Base-by-base conservation (phyloP, 2,329 filamentous ascomycete genomes). In the Tolypocladium amazonense region DNA sequence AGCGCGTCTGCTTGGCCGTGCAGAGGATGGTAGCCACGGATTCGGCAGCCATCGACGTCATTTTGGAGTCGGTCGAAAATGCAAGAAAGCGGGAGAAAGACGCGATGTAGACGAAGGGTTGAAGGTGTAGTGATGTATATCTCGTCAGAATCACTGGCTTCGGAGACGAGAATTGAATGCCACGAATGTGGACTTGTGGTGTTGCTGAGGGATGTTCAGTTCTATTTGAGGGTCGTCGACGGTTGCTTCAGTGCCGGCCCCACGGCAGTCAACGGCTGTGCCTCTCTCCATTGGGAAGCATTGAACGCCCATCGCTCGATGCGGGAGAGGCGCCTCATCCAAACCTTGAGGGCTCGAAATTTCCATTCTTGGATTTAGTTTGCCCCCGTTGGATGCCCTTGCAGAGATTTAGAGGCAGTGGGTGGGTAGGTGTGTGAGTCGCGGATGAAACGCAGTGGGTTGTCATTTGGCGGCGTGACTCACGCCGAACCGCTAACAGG, bases 1-100 rank as follows among this genome's bases (percentile, higher is more conserved):
- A 88, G 14, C 86, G 80, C 2, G 85, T 88, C 68, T 88, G 85
- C 66, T 86, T 88, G 69, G 84, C 85, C 25, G 83, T 85, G 64
- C 84, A 85, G 56, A 86, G 73, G 60, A 88, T 81, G 3, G 79
- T 78, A 18, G 79, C 73, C 38, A 77, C 79, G 6, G 78, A 79
- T 63, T 82, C 78, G 14, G 79, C 74, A 58, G 74, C 73, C 66
- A 79, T 80, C 18, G 77, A 79, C 54, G 77, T 78, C 78, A 80
- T 80, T 23, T 54, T 37, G 20, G 8, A 54, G 30, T 12, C 20
- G 5, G 30, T 35, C 30, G 30, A 3, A 11, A 30, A 50, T 25
- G 45, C 25, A 27, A 25, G 45, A 23, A 12, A 20, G 38, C 4
- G 38, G 38, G 15, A 18, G 30, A 33, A 33, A 15, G 20, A 23